Evolutionary conservation across 768 basidiomycete genomes (phyloP).

Genomic region (Boletus tomentosulus): DNA sequence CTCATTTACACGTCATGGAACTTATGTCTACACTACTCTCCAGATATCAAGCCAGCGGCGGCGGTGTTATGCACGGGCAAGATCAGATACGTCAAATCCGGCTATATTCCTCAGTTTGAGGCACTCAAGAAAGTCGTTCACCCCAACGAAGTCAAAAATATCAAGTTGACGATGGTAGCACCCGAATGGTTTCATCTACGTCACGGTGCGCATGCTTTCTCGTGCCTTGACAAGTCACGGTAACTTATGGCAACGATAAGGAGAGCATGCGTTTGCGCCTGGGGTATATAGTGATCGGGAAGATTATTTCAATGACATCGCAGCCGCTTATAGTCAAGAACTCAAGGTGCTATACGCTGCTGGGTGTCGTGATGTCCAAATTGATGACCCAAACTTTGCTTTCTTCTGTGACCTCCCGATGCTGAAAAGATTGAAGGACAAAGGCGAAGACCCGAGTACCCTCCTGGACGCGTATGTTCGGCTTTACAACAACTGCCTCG

Average conservation of each 20-base stretch:
- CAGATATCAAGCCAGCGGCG: constrained; percentile 20
- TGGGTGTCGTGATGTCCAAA: not conserved
- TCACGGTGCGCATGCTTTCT: constrained; percentile 41
- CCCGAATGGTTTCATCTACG: constrained; percentile 72
- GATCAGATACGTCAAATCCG: constrained; percentile 56
- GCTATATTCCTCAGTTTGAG: constrained; percentile 63
- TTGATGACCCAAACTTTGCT: not conserved
- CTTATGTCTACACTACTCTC: not conserved
- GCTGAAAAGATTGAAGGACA: not conserved
- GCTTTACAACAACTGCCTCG: not conserved
- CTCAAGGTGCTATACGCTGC: not conserved
- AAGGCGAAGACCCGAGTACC: not conserved
- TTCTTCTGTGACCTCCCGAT: not conserved
- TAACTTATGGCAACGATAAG: not conserved
- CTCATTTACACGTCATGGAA: not conserved
- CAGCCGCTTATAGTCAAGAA: not conserved
- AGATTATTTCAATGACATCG: constrained; percentile 6
- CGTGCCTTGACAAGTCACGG: not conserved
- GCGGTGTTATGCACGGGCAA: constrained; percentile 45
- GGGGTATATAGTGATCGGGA: not conserved
- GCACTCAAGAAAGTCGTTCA: constrained; percentile 53
- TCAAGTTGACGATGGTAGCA: constrained; percentile 70
- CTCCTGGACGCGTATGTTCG: not conserved
- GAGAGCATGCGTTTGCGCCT: constrained; percentile 19
- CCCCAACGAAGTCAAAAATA: constrained; percentile 56